Evolutionary conservation across 2,329 filamentous ascomycete genomes (phyloP).

Genomic region (Purpureocillium lavendulum): DNA sequence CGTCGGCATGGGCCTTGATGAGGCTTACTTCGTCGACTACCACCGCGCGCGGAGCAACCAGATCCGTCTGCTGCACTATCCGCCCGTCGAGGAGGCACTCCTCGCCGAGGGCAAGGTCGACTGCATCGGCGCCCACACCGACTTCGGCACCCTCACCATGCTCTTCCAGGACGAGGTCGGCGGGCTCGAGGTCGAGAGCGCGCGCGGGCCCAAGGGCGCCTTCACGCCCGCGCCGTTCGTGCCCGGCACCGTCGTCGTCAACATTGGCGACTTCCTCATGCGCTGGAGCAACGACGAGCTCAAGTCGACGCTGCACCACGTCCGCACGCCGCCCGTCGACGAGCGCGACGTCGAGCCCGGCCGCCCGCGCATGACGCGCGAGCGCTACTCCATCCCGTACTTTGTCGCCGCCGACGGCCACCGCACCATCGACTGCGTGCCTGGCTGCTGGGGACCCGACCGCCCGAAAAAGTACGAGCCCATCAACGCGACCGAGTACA

Average conservation of each 20-base stretch:
- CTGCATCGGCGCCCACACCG: slow-evolving; percentile 19
- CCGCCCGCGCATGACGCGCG: slow-evolving; percentile 31
- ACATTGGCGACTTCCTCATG: slow-evolving; percentile 29
- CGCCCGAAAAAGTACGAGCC: slow-evolving; percentile 42
- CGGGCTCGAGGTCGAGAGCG: slow-evolving; percentile 37
- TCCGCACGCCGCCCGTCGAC: slow-evolving; percentile 30
- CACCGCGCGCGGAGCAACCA: slow-evolving; percentile 50
- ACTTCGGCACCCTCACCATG: slow-evolving; percentile 34
- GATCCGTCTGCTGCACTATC: slow-evolving; percentile 48
- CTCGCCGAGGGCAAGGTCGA: slow-evolving; percentile 14
- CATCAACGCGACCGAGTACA: slow-evolving; percentile 17
- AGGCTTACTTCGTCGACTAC: slow-evolving; percentile 59
- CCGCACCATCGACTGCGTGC: slow-evolving; percentile 42
- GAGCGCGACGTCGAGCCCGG: slow-evolving; percentile 8
- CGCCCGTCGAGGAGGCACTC: slow-evolving; percentile 18
- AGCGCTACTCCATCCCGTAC: slow-evolving; percentile 52
- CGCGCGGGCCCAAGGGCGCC: slow-evolving; percentile 14
- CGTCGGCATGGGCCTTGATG: slow-evolving; percentile 59
- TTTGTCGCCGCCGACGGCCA: slow-evolving; percentile 44
- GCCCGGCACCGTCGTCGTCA: slow-evolving; percentile 27
- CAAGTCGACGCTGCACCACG: slow-evolving; percentile 25
- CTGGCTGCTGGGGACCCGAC: slow-evolving; percentile 31
- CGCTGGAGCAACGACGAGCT: slow-evolving; percentile 29
- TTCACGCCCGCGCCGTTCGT: slow-evolving; percentile 23
- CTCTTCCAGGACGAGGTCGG: slow-evolving; percentile 36